Evolutionary conservation across 139 green algal species (phyloP), one percentile per base, ranked within the genome.

Genomic region (Dunaliella primolecta): DNA sequence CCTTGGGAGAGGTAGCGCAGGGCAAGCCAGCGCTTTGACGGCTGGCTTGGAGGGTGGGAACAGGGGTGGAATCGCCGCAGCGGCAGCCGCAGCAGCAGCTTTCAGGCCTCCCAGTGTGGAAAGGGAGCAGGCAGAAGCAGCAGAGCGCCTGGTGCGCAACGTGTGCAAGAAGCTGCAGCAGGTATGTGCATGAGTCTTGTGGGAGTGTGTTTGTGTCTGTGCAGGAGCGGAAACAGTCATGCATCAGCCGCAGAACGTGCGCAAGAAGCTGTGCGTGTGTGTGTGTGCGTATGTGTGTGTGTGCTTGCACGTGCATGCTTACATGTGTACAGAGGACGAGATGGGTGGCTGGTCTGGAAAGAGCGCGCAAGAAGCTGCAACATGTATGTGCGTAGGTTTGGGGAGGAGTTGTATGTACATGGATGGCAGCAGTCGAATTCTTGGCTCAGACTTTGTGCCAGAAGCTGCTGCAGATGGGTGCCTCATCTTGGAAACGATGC

Each of bases 111-210:
- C 72, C 35, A 81, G 82, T 37, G 21, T 85, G 2, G 82, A 78
- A 1, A 72, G 82, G 25, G 29, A 33, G 32, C 3, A 25, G 24
- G 81, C 34, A 29, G 64, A 76, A 2, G 36, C 35, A 35, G 24
- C 7, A 2, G 56, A 38, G 31, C 3, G 80, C 1, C 55, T 78
- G 3, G 38, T 56, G 55, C 80, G 29, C 1, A 23, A 37, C 30
- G 55, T 98, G 81, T 56, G 78, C 23, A 96, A 96, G 87, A 98
- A 98, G 93, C 86, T 98, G 88, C 92, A 96, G 88, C 94, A 97
- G 90, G 89, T 96, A 25, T 87, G 91, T 23, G 75, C 38, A 25
- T 78, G 96, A 36, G 89, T 92, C 46, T 38, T 37, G 46, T 84
- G 36, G 2, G n/a, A 20, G 30, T 77, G 80, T 32, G 24, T 72